Base-by-base conservation (phyloP, 768 basidiomycete genomes). In the Holtermanniella nyarrowii region DNA sequence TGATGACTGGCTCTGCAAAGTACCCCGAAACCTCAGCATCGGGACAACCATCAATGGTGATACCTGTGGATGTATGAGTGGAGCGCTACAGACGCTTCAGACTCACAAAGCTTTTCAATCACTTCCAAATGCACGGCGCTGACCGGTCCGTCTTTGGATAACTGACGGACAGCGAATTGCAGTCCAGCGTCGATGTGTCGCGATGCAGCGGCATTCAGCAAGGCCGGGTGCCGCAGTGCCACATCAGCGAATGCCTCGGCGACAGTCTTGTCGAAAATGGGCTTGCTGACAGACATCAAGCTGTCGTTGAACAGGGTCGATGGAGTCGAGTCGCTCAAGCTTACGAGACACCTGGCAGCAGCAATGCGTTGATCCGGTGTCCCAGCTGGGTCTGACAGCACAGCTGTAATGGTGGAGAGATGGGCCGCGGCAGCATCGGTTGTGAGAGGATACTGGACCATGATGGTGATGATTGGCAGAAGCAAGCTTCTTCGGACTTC, bases 1-100 rank as follows among this genome's bases (percentile, higher is more conserved):
- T 78, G 18, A 90, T 57, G 16, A 88, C 68, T 0, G 86, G 82
- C 53, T 95, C 89, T 0, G 80, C 81, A 7, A 84, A 63, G 57
- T 84, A 79, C 0, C 75, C 57, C 56, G 83, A 83, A 26, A 78
- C 61, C 18, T 61, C 59, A 16, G 31, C 31, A 37, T 7, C 31
- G 16, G 7, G 7, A 7, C 10, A 7, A 7, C 16, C 10, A 7
- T 37, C 31, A 7, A 37, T 37, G 10, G 31, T 37, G 10, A 37
- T 37, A 16, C 31, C 31, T 37, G 16, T 16, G 16, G 10, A 16
- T 16, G 16, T 37, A 7, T 7, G 31, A 7, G 7, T 16, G 16
- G 7, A 16, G 31, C 31, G 16, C 31, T 37, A 16, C 31, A 16
- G 31, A 16, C 31, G 16, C 7, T 16, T 7, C 10, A 37, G 31